Percentiles rank a stretch among this genome's conserved stretches.
Evolutionary conservation across 2,329 filamentous ascomycete species (phyloP).

Genomic region (Sporothrix mexicana): DNA sequence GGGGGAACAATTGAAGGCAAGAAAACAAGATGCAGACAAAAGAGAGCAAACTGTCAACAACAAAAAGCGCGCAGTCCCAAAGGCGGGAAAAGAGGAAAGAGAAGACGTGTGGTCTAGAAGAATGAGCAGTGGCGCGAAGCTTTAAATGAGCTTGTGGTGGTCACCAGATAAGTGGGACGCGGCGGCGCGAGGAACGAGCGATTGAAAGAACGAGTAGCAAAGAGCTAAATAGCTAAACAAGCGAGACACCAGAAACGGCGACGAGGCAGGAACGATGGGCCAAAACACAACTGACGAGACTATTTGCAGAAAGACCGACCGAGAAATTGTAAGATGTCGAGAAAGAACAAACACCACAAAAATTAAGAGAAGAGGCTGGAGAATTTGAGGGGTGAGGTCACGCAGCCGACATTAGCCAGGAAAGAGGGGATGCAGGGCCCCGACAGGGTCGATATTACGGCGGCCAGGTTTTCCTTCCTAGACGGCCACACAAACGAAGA

Average conservation of each 20-base stretch:
- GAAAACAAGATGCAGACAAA: background rate
- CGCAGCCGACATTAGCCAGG: background rate
- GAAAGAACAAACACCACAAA: background rate
- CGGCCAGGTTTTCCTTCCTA: background rate
- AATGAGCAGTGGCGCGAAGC: slow-evolving; percentile 18
- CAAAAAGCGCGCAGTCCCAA: background rate
- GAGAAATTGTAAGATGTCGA: background rate
- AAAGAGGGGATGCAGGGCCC: slow-evolving; percentile 22
- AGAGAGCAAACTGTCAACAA: background rate
- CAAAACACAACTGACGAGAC: background rate
- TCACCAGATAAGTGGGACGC: slow-evolving; percentile 17
- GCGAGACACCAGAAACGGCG: background rate
- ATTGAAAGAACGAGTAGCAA: slow-evolving; percentile 18
- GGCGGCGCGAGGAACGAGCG: slow-evolving; percentile 23
- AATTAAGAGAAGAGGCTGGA: background rate
- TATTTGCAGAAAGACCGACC: background rate
- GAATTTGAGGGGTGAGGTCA: background rate
- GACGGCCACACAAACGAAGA: background rate
- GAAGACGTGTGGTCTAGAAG: slow-evolving; percentile 1
- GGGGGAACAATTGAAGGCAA: slow-evolving; percentile 7
- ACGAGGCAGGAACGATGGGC: slow-evolving; percentile 12
- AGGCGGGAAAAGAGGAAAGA: slow-evolving; percentile 1
- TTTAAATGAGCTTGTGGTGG: slow-evolving; percentile 27
- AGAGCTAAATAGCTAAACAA: background rate
- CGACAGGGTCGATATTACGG: slow-evolving; percentile 7